Base-by-base conservation (phyloP, 1,284 basidiomycete species). In the Erythrobasidium hasegawianum region DNA sequence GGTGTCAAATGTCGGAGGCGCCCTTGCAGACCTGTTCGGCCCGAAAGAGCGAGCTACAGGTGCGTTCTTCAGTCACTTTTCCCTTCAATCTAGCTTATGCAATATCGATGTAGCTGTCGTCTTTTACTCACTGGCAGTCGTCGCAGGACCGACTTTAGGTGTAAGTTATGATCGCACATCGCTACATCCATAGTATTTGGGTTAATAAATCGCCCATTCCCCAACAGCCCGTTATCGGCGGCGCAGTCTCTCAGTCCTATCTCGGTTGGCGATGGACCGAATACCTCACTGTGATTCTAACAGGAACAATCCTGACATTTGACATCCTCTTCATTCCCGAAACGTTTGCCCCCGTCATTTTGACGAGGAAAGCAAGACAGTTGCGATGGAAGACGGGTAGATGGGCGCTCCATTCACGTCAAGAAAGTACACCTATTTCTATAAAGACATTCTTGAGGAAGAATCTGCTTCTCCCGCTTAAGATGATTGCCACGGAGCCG, bases 111-210 rank as follows among this genome's bases (percentile, higher is more conserved):
- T 14, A 47, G 57, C 64, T 7, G 59, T 60, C 1, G 64, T 59
- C 20, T 65, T 87, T 5, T 88, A 87, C 75, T 85, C 86, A 0
- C 76, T 88, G 14, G 85, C 86, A 0, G 80, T 81, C 4, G 74
- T 85, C 2, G 76, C 85, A 3, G 85, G 86, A 0, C 87, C 87
- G 0, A 83, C 84, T 0, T 70, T 88, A 13, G 86, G 86, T 0
- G 83, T 83, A 18, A 87, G 33, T n/a, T n/a, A n/a, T n/a, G 76
- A 72, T 7, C n/a, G n/a, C n/a, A n/a, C n/a, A n/a, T n/a, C n/a
- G n/a, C n/a, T n/a, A n/a, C n/a, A n/a, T n/a, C n/a, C n/a, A n/a
- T n/a, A n/a, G n/a, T n/a, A n/a, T n/a, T n/a, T n/a, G n/a, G n/a
- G n/a, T n/a, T n/a, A n/a, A n/a, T n/a, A n/a, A n/a, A 47, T 24